Evolutionary conservation across 2,329 filamentous ascomycete genomes (phyloP).

Genomic region (Diplodia sapinea): DNA sequence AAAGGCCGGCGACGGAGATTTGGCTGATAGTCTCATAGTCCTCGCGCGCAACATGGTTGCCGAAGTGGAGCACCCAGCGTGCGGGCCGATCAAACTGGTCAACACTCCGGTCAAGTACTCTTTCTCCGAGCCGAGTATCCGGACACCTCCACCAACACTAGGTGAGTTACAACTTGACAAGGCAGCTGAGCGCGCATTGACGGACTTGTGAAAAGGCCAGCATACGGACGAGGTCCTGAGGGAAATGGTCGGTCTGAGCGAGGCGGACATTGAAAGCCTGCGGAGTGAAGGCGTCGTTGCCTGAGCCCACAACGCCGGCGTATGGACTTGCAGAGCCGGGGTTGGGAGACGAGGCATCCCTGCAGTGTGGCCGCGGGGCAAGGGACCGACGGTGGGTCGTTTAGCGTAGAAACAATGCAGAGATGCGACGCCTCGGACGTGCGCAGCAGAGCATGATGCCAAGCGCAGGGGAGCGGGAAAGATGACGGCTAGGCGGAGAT

Average conservation of each 20-base stretch:
- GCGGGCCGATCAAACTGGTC: slow-evolving; percentile 85
- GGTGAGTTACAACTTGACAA: slow-evolving; percentile 44
- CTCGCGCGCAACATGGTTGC: slow-evolving; percentile 85
- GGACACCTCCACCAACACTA: slow-evolving; percentile 79
- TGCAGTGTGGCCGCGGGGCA: background rate
- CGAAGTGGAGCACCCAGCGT: slow-evolving; percentile 80
- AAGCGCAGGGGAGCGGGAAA: slow-evolving; percentile 18
- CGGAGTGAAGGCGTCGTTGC: slow-evolving; percentile 45
- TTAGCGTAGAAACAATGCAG: slow-evolving; percentile 3
- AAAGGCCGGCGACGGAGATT: background rate
- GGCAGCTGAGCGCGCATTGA: slow-evolving; percentile 42
- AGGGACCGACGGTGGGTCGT: background rate
- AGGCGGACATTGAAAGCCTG: slow-evolving; percentile 42
- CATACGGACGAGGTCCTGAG: slow-evolving; percentile 48
- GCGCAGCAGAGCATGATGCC: background rate
- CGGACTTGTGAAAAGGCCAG: slow-evolving; percentile 36
- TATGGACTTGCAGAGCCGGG: background rate
- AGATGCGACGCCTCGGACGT: background rate
- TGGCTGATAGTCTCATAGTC: slow-evolving; percentile 49
- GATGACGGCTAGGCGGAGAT: slow-evolving; percentile 27
- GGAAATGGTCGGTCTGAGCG: slow-evolving; percentile 42
- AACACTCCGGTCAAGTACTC: slow-evolving; percentile 97
- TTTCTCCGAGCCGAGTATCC: slow-evolving; percentile 75
- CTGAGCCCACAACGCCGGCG: slow-evolving; percentile 32
- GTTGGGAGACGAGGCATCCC: background rate